Conservation (phyloP, 371 early-diverging fungal species). For the Gilbertella persicaria region DNA sequence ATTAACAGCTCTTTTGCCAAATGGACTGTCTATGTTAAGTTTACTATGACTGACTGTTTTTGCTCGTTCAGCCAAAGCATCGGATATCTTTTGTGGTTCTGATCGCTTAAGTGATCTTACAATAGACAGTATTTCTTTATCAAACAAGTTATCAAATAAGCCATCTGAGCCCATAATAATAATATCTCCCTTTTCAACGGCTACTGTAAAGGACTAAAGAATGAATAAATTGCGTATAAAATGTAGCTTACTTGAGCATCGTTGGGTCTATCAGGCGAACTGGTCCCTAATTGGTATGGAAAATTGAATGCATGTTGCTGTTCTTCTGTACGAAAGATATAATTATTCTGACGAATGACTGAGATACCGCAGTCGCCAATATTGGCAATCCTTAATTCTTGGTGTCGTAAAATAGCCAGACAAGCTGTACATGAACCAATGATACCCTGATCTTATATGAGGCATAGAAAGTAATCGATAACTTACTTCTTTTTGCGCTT, state of each 20-base stretch:
- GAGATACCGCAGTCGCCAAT: constrained; percentile 91
- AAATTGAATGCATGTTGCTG: constrained; percentile 83
- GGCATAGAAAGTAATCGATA: not conserved
- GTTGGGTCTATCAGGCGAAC: constrained; percentile 59
- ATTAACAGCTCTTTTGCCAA: constrained; percentile 73
- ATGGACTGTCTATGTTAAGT: constrained; percentile 73
- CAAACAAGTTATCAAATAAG: constrained; percentile 79
- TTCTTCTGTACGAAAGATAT: constrained; percentile 88
- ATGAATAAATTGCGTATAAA: not conserved
- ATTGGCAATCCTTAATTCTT: constrained; percentile 88
- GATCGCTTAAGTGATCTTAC: constrained; percentile 16
- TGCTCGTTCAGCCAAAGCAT: constrained; percentile 74
- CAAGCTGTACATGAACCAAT: constrained; percentile 92
- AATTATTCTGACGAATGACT: constrained; percentile 78
- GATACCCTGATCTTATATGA: constrained; percentile 44
- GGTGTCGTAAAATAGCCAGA: constrained; percentile 80
- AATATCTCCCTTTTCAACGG: constrained; percentile 75
- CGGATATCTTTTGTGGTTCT: constrained; percentile 73
- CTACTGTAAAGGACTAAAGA: constrained; percentile 60
- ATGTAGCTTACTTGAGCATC: constrained; percentile 63
- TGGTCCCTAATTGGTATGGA: constrained; percentile 76
- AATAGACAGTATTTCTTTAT: constrained; percentile 72
- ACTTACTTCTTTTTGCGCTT: constrained; percentile 70
- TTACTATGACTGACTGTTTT: constrained; percentile 75
- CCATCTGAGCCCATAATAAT: constrained; percentile 77